phyloP scores from a whole-genome alignment of 164 flowering plant genomes.

The Nymphaea colorata region DNA sequence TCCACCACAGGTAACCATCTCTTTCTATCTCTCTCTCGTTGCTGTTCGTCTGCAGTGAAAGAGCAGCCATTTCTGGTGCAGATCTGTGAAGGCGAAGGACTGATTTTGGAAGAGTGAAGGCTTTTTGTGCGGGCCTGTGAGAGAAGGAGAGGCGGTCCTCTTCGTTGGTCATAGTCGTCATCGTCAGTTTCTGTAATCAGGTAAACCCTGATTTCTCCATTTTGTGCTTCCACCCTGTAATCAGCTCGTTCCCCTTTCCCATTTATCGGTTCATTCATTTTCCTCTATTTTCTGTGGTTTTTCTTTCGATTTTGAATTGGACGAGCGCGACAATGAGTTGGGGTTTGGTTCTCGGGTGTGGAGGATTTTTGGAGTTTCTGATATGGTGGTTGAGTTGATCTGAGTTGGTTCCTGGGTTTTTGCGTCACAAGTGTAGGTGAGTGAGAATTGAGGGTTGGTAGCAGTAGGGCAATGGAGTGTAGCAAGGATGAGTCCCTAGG shows the following conservation, averaged over 20 bases:
- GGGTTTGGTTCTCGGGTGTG: background rate
- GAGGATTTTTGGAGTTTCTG: conserved; percentile 9
- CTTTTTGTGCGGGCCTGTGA: too few species aligned
- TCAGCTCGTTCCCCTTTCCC: background rate
- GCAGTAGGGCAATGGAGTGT: conserved; percentile 49
- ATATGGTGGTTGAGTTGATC: conserved; percentile 11
- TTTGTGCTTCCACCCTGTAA: too few species aligned
- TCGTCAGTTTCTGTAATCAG: background rate
- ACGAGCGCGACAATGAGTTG: background rate
- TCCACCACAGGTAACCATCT: too few species aligned
- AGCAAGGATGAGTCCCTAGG: conserved; percentile 69
- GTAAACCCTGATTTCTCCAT: background rate
- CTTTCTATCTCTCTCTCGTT: too few species aligned
- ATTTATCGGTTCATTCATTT: too few species aligned
- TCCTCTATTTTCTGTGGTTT: background rate
- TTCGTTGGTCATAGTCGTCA: background rate
- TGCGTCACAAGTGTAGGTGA: background rate
- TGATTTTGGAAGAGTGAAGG: too few species aligned
- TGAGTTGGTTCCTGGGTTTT: background rate
- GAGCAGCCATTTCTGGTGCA: too few species aligned
- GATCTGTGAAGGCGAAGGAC: too few species aligned
- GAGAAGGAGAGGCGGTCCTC: too few species aligned
- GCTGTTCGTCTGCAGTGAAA: too few species aligned
- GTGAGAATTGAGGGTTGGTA: background rate
- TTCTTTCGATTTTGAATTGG: background rate